Evolutionary conservation across 352 stramenopile species (phyloP).

Genomic region (Globisporangium spiculum): DNA sequence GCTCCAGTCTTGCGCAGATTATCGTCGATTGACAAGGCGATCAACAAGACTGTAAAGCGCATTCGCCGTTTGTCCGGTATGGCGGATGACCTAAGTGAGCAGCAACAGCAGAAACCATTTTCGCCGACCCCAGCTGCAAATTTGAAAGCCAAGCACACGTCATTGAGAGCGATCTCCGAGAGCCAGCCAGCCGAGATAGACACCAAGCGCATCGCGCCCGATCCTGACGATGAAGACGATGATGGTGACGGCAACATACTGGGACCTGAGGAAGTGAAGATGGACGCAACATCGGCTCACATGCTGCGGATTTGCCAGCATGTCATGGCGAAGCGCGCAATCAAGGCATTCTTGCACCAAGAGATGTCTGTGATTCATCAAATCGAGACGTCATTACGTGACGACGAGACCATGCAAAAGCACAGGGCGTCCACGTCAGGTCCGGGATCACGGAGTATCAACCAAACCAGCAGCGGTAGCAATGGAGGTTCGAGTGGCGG

Average conservation of each 20-base stretch:
- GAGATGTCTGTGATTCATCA: slow-evolving; percentile 62
- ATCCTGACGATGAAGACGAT: slow-evolving; percentile 18
- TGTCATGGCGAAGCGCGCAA: slow-evolving; percentile 66
- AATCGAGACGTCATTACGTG: slow-evolving; percentile 44
- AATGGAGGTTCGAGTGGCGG: neutral
- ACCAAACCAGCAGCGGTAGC: slow-evolving; percentile 3
- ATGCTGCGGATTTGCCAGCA: slow-evolving; percentile 72
- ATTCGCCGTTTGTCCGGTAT: slow-evolving; percentile 48
- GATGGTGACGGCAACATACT: slow-evolving; percentile 15
- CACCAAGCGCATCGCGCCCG: neutral
- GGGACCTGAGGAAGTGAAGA: slow-evolving; percentile 20
- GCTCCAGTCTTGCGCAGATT: slow-evolving; percentile 35
- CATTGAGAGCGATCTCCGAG: slow-evolving; percentile 35
- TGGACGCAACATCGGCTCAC: slow-evolving; percentile 55
- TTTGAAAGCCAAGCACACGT: slow-evolving; percentile 27
- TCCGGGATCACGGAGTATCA: neutral
- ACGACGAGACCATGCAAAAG: slow-evolving; percentile 42
- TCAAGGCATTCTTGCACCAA: slow-evolving; percentile 59
- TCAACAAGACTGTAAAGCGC: slow-evolving; percentile 58
- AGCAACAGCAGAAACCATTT: neutral
- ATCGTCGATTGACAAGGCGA: slow-evolving; percentile 60
- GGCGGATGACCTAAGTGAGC: slow-evolving; percentile 19
- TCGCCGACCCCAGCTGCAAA: neutral
- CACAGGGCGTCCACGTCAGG: slow-evolving; percentile 18
- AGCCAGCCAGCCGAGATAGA: slow-evolving; percentile 11